phyloP scores from a whole-genome alignment of 1,139 yeast genomes.

The Candida tetrigidarum region DNA sequence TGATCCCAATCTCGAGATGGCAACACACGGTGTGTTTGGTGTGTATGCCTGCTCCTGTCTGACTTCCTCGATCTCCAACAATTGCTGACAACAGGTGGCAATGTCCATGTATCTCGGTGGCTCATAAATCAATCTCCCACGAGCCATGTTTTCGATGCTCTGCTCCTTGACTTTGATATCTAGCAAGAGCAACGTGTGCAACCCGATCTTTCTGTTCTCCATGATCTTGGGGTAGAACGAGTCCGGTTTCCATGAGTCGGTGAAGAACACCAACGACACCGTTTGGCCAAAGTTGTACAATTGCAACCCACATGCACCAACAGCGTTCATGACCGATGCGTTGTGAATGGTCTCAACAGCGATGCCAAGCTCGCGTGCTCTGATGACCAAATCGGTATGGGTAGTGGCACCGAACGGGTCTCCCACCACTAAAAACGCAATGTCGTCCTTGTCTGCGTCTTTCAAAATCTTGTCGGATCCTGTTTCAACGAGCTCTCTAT shows the following conservation, averaged over 20 bases:
- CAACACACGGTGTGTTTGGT: constrained; percentile 88
- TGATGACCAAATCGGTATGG: constrained; percentile 88
- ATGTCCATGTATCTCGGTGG: constrained; percentile 98
- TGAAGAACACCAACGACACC: constrained; percentile 92
- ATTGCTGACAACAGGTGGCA: constrained; percentile 84
- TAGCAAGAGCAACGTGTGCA: constrained; percentile 84
- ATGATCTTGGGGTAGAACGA: constrained; percentile 86
- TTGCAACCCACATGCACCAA: constrained; percentile 97
- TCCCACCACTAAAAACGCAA: constrained; percentile 95
- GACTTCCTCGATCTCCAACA: constrained; percentile 81
- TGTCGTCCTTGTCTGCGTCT: constrained; percentile 77
- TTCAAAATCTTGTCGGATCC: constrained; percentile 83
- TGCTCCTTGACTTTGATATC: constrained; percentile 98
- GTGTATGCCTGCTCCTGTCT: constrained; percentile 80
- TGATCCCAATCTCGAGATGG: constrained; percentile 89
- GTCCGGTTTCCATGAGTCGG: constrained; percentile 96
- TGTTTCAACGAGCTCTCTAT: constrained; percentile 90
- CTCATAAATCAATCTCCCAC: constrained; percentile 90
- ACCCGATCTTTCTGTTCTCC: constrained; percentile 89
- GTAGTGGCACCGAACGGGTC: constrained; percentile 99
- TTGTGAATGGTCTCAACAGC: constrained; percentile 85
- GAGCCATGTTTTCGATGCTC: constrained; percentile 90
- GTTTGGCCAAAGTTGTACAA: constrained; percentile 96
- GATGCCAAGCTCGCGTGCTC: constrained; percentile 86
- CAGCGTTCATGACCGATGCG: constrained; percentile 98